These are phyloP conservation scores for Puccinellia tenuiflora DNA, from an alignment of 176 grass and related monocot genomes.

Conservation along the genomic window DNA sequence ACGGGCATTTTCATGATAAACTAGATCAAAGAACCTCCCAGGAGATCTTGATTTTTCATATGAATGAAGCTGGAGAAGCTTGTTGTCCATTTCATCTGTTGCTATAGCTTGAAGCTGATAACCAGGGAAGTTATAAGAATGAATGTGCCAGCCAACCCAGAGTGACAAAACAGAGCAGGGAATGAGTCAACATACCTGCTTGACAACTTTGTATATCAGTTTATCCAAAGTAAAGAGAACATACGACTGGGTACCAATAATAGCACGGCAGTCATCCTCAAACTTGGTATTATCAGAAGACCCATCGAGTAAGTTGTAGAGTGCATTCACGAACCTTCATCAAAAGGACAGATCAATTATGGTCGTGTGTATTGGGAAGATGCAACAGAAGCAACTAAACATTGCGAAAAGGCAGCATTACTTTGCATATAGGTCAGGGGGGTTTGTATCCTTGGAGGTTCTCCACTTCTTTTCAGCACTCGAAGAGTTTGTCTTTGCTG, in stretches of 20 bases:
- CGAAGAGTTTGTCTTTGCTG: constrained; percentile 83
- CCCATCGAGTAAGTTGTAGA: constrained; percentile 93
- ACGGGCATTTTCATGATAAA: constrained; percentile 96
- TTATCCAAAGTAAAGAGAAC: constrained; percentile 98
- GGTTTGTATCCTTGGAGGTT: constrained; percentile 88
- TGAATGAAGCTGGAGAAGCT: constrained; percentile 89
- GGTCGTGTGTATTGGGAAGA: neutral
- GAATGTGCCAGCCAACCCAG: constrained; percentile 2
- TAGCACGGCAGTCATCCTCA: constrained; percentile 95
- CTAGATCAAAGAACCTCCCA: constrained; percentile 77
- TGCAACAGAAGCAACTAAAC: neutral
- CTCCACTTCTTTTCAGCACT: constrained; percentile 97
- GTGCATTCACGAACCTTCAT: constrained; percentile 79
- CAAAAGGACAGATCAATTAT: constrained; percentile 1
- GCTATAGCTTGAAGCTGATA: constrained; percentile 95
- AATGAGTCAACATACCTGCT: constrained; percentile 56
- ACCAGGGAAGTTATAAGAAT: constrained; percentile 14
- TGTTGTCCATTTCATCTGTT: constrained; percentile 96
- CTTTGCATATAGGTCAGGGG: constrained; percentile 90
- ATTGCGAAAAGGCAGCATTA: constrained; percentile 34
- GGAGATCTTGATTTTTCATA: constrained; percentile 94
- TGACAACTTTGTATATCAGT: constrained; percentile 97
- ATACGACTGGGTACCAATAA: constrained; percentile 98
- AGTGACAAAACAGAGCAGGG: neutral
- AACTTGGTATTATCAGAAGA: constrained; percentile 97